Evolutionary conservation across 805 yeast species (phyloP).

Genomic region (Debaryomyces hansenii): DNA sequence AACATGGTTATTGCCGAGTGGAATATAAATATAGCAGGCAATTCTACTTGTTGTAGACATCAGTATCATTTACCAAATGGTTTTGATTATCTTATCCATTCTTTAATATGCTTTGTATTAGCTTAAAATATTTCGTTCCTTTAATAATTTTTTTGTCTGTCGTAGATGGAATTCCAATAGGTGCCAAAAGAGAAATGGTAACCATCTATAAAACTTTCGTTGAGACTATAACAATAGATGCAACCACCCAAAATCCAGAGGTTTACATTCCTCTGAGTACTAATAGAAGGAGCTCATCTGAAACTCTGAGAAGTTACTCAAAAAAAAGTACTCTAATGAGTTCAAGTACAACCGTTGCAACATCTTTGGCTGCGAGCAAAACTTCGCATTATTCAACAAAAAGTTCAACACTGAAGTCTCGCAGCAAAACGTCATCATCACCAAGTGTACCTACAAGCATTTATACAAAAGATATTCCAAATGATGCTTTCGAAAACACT

Average conservation of each 20-base stretch:
- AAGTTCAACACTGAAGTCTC: neutral
- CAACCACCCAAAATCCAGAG: neutral
- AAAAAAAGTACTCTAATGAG: neutral
- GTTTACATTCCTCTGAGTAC: neutral
- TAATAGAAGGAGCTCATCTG: neutral
- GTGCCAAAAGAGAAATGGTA: neutral
- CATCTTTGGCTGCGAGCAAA: neutral
- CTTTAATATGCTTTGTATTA: too few relatives aligned
- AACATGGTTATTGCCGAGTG: too few relatives aligned
- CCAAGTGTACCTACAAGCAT: neutral
- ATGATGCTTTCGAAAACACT: constrained; percentile 3
- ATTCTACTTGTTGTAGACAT: too few relatives aligned
- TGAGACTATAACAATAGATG: neutral
- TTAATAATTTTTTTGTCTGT: neutral
- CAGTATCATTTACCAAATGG: too few relatives aligned
- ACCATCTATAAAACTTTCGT: neutral
- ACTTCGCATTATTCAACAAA: neutral
- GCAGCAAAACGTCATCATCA: neutral
- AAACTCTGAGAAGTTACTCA: neutral
- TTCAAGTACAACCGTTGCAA: neutral
- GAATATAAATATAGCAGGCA: too few relatives aligned
- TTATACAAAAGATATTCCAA: neutral
- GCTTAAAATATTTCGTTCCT: neutral
- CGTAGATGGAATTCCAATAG: neutral
- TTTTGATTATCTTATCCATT: too few relatives aligned